A percentile compares a stretch with the other conserved stretches of the same genome.
Evolutionary conservation across 2,329 filamentous ascomycete genomes (phyloP).

Genomic region (Paradendryphiella salina): DNA sequence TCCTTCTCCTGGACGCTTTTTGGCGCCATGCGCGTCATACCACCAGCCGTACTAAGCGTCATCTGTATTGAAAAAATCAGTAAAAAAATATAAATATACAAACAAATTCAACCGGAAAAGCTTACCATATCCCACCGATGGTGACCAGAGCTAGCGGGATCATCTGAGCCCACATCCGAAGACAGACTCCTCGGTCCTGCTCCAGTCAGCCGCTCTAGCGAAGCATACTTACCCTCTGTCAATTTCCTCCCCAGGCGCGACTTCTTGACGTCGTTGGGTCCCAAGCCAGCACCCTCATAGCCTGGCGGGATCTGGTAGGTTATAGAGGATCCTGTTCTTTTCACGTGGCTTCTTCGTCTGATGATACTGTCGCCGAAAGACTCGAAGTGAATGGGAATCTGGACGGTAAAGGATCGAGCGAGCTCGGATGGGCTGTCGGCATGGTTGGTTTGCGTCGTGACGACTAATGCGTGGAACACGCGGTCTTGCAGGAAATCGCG

Average conservation of each 20-base stretch:
- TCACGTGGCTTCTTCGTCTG: slow-evolving; percentile 21
- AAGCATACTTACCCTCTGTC: slow-evolving; percentile 64
- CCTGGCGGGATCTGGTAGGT: slow-evolving; percentile 6
- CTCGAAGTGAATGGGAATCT: slow-evolving; percentile 59
- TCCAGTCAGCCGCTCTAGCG: slow-evolving; percentile 56
- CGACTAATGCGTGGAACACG: slow-evolving; percentile 67
- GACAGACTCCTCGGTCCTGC: neutral
- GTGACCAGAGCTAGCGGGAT: neutral
- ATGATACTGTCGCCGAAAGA: slow-evolving; percentile 41
- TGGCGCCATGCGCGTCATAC: slow-evolving; percentile 58
- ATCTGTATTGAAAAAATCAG: slow-evolving; percentile 58
- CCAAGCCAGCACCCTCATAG: slow-evolving; percentile 4
- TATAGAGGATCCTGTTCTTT: slow-evolving; percentile 10
- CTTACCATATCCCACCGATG: slow-evolving; percentile 69
- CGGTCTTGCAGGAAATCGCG: slow-evolving; percentile 62
- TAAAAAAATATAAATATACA: no score
- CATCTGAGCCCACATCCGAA: no score
- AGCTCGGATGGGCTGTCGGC: slow-evolving; percentile 52
- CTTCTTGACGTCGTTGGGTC: slow-evolving; percentile 25
- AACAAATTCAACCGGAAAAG: neutral
- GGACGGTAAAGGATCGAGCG: slow-evolving; percentile 48
- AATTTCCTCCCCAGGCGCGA: slow-evolving; percentile 52
- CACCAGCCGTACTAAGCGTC: slow-evolving; percentile 71
- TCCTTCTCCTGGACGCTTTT: slow-evolving; percentile 34
- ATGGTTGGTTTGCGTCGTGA: slow-evolving; percentile 48